These are phyloP conservation scores for Boechera divaricarpa DNA, from an alignment of 345 rosid species.

Conservation along the genomic window DNA sequence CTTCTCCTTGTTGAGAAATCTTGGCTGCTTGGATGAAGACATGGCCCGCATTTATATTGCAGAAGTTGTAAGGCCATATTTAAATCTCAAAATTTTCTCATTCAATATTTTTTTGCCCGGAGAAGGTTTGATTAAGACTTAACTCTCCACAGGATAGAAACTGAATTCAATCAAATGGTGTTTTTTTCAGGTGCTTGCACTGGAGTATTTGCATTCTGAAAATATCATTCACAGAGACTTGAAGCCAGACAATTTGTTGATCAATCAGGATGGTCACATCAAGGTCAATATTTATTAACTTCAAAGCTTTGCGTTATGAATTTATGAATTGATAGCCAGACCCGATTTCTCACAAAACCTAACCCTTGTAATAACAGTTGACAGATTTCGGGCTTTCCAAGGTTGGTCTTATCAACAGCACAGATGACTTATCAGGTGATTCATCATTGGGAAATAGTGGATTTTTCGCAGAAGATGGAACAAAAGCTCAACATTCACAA, in stretches of 20 bases:
- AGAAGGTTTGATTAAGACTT: not conserved
- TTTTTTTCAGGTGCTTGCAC: conserved; percentile 85
- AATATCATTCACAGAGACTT: conserved; percentile 95
- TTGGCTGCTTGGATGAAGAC: conserved; percentile 94
- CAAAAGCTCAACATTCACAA: conserved; percentile 47
- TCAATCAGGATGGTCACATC: conserved; percentile 97
- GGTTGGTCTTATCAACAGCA: conserved; percentile 97
- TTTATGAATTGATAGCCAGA: conserved; percentile 3
- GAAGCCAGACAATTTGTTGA: conserved; percentile 97
- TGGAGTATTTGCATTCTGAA: conserved; percentile 95
- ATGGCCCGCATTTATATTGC: conserved; percentile 92
- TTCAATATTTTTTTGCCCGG: not conserved
- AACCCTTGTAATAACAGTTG: conserved; percentile 67
- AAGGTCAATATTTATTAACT: conserved; percentile 64
- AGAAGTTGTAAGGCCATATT: conserved; percentile 77
- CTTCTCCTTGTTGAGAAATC: conserved; percentile 80
- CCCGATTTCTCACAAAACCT: conserved; percentile 32
- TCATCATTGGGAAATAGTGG: conserved; percentile 63
- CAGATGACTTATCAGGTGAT: conserved; percentile 85
- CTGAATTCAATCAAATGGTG: conserved; percentile 22
- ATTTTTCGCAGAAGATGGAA: conserved; percentile 61
- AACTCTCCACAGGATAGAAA: conserved; percentile 7
- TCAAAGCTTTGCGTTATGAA: conserved; percentile 2
- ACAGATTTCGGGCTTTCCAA: conserved; percentile 99
- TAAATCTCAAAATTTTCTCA: conserved; percentile 21